Evolutionary conservation across 768 basidiomycete species (phyloP).

Genomic region (Tulasnella sp.): DNA sequence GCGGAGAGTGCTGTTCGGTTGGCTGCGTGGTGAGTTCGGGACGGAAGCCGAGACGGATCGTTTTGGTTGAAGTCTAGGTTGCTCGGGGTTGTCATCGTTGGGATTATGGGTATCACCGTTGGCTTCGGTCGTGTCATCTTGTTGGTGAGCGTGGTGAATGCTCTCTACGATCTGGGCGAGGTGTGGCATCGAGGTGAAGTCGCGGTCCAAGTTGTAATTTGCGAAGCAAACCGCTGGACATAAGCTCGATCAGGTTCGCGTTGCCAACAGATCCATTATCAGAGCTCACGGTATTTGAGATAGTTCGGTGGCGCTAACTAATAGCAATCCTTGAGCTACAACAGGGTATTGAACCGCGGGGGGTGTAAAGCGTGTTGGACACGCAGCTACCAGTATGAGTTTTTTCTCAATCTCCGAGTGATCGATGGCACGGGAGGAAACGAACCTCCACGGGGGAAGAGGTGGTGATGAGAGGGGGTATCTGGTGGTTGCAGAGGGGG

Average conservation of each 20-base stretch:
- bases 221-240: not conserved
- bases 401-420: not conserved
- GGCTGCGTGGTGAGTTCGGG: not conserved
- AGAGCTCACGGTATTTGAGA: not conserved
- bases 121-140: not conserved
- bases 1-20: not conserved
- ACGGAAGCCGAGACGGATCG: not conserved
- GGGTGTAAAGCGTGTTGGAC: not conserved
- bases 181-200: not conserved
- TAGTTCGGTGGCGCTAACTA: too few relatives aligned
- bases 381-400: not conserved
- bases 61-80: not conserved
- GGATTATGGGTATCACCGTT: not conserved
- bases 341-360: not conserved
- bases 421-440: not conserved
- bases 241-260: not conserved
- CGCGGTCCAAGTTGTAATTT: not conserved
- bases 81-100: not conserved
- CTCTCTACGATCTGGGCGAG: constrained; percentile 7
- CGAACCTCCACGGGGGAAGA: not conserved
- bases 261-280: not conserved
- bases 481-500: not conserved
- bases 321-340: not conserved
- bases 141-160: not conserved
- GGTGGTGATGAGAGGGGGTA: not conserved